Base-by-base conservation (phyloP, 139 green algal genomes). In the Haematococcus lacustris region DNA sequence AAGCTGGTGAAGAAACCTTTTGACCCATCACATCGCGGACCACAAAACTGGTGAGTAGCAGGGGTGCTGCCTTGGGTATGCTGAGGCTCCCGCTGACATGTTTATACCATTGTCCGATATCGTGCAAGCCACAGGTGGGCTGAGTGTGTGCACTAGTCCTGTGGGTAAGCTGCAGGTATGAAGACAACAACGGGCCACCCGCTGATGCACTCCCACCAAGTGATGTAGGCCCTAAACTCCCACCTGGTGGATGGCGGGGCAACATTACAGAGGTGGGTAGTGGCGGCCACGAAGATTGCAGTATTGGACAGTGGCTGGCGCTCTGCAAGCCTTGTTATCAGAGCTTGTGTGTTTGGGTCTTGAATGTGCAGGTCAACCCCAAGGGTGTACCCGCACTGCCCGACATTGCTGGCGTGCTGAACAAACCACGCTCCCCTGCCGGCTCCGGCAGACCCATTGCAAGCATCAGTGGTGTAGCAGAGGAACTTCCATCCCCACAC, bases 221-320 rank as follows among this genome's bases (percentile, higher is more conserved):
- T 1, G 76, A 89, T 74, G 78, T 85, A 2, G 83, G 83, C 6
- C 83, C 83, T 13, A 79, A 84, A 43, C 83, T 89, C 13, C 75
- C 83, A 9, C 78, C 78, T 25, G 83, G 83, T 30, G 83, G 83
- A 34, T 89, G 83, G 83, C 71, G 78, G 5, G 71, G 51, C 17
- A 80, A 51, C 63, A 7, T 28, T 30, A 64, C 13, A 7, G 53
- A 26, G 53, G 53, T 64, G 53, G 33, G 53, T 57, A 21, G 21
- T 28, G 21, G 13, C 13, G 47, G 13, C 47, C n/a, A n/a, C n/a
- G n/a, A 21, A 57, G 47, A 28, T 21, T 28, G 13, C 47, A 57
- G 47, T 21, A 57, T 57, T 57, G 47, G 13, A 57, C 47, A 57
- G 47, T 21, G 47, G 13, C 21, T 57, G 13, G 47, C 47, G 21